phyloP scores from a whole-genome alignment of 768 basidiomycete species.

The Mycena sanguinolenta region DNA sequence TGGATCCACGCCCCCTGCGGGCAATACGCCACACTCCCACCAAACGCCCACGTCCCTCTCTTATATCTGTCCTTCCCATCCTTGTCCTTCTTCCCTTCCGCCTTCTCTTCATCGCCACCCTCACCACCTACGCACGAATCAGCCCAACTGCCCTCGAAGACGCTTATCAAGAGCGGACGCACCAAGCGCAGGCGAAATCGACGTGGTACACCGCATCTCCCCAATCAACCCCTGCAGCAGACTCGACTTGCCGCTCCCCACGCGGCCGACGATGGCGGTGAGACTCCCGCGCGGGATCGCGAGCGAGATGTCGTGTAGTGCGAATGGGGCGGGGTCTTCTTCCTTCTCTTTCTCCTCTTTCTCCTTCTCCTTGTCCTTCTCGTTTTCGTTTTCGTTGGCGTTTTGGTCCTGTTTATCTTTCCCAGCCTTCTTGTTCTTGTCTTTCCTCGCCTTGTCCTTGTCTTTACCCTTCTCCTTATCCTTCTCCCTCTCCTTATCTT shows the following conservation, averaged over 20 bases:
- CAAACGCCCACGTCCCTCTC: slow-evolving; percentile 51
- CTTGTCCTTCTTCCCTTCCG: too few relatives aligned
- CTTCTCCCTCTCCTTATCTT: slow-evolving; percentile 9
- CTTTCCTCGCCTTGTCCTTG: neutral
- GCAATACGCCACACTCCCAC: slow-evolving; percentile 77
- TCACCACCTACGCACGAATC: too few relatives aligned
- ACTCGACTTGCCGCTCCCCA: slow-evolving; percentile 79
- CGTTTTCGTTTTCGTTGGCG: too few relatives aligned
- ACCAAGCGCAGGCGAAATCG: slow-evolving; percentile 54
- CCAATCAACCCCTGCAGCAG: slow-evolving; percentile 76
- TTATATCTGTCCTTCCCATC: too few relatives aligned
- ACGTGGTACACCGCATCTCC: slow-evolving; percentile 69
- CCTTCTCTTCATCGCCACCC: too few relatives aligned
- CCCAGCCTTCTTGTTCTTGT: too few relatives aligned
- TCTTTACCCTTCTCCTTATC: slow-evolving; percentile 5
- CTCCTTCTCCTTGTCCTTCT: neutral
- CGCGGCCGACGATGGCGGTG: slow-evolving; percentile 75
- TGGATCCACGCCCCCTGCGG: slow-evolving; percentile 86
- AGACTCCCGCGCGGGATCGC: slow-evolving; percentile 67
- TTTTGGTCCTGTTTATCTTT: too few relatives aligned
- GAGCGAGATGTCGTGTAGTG: slow-evolving; percentile 63
- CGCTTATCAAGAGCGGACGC: too few relatives aligned
- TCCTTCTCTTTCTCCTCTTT: neutral
- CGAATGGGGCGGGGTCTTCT: slow-evolving; percentile 55
- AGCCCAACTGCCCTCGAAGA: too few relatives aligned